A percentile compares a stretch with the other conserved stretches of the same genome.
These are phyloP conservation scores for Aspergillus panamensis DNA, from an alignment of 495 filamentous ascomycete genomes.

Conservation along the genomic window DNA sequence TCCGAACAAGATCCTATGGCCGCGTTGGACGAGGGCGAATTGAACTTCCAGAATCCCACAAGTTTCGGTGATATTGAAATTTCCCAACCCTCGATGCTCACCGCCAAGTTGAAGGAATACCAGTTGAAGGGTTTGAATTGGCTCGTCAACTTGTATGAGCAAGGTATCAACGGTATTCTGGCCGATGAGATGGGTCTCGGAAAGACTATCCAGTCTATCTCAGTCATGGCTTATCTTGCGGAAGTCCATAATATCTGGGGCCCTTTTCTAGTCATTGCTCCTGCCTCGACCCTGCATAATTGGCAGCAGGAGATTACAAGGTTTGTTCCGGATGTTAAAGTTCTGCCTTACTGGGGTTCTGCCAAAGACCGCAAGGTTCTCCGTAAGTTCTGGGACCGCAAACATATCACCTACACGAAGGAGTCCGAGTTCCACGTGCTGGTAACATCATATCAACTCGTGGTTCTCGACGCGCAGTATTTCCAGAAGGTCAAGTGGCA, in stretches of 20 bases:
- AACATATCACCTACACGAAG: conserved; percentile 89
- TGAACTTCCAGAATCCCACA: conserved; percentile 99
- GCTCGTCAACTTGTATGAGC: conserved; percentile 98
- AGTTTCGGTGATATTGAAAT: conserved; percentile 92
- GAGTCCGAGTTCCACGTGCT: conserved; percentile 94
- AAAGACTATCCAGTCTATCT: conserved; percentile 98
- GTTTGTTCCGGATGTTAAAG: conserved; percentile 92
- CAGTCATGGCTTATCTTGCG: conserved; percentile 97
- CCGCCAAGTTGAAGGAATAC: conserved; percentile 93
- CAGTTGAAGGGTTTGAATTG: conserved; percentile 98
- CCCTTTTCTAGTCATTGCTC: conserved; percentile 94
- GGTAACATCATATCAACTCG: conserved; percentile 94
- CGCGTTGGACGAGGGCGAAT: conserved; percentile 72
- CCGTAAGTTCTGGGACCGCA: conserved; percentile 98
- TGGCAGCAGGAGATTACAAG: conserved; percentile 97
- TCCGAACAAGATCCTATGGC: conserved; percentile 54
- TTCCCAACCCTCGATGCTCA: conserved; percentile 90
- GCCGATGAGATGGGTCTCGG: conserved; percentile 99
- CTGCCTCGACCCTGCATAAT: conserved; percentile 94
- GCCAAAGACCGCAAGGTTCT: conserved; percentile 93
- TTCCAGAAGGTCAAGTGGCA: conserved; percentile 99
- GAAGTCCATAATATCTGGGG: conserved; percentile 98
- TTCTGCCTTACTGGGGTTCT: conserved; percentile 94
- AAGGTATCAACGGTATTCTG: conserved; percentile 98
- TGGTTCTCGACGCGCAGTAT: conserved; percentile 91